Evolutionary conservation across 1,139 yeast genomes (phyloP).

Genomic region (Candida sanyaensis): DNA sequence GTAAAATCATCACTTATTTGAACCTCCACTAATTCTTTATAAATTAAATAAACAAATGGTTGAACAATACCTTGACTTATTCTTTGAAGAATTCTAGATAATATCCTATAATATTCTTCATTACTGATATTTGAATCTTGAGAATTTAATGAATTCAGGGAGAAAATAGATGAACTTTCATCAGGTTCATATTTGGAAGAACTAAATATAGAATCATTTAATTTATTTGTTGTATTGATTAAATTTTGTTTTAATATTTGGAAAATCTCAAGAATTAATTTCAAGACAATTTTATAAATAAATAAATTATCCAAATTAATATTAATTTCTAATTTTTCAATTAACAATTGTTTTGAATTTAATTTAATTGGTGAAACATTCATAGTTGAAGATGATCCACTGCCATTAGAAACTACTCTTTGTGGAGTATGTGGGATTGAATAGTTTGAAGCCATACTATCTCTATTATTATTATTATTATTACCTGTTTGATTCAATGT

Average conservation of each 20-base stretch:
- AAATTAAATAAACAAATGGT: conserved; percentile 36
- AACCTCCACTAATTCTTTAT: conserved; percentile 33
- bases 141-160: conserved; percentile 28
- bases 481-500: conserved; percentile 8
- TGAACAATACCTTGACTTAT: conserved; percentile 38
- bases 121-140: conserved; percentile 25
- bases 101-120: conserved; percentile 36
- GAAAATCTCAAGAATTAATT: conserved; percentile 33
- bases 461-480: conserved; percentile 8
- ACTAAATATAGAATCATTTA: conserved; percentile 3
- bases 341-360: conserved; percentile 43
- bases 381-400: conserved; percentile 3
- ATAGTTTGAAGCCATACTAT: conserved; percentile 9
- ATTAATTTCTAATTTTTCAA: conserved; percentile 49
- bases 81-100: conserved; percentile 31
- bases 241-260: conserved; percentile 24
- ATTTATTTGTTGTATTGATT: conserved; percentile 9
- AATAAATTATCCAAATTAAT: conserved; percentile 43
- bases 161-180: conserved; percentile 37
- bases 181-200: conserved; percentile 11
- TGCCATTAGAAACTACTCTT: conserved; percentile 7
- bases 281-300: conserved; percentile 38
- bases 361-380: conserved; percentile 41
- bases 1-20: conserved; percentile 33
- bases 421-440: conserved; percentile 14